Percentiles rank a stretch among this genome's conserved stretches.
Conservation (phyloP, 164 flowering plant genomes). For the Aristolochia californica region DNA sequence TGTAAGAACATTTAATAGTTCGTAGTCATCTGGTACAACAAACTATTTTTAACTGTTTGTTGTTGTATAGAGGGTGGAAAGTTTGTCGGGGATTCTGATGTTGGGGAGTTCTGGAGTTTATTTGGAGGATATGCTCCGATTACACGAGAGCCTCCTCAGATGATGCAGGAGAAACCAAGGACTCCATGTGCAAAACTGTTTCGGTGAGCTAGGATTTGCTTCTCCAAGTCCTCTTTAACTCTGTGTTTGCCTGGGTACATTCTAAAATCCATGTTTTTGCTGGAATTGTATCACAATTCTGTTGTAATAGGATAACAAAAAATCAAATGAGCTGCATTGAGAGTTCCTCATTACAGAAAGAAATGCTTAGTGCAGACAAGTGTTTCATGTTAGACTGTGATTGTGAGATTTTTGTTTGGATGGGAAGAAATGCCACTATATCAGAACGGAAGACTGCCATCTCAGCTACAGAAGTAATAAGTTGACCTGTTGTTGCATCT, state of each 20-base stretch:
- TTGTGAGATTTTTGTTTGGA: slow-evolving; percentile 84
- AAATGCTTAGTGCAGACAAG: slow-evolving; percentile 64
- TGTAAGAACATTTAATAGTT: no score
- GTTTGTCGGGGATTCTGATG: slow-evolving; percentile 94
- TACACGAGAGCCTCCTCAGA: slow-evolving; percentile 60
- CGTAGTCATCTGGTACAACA: no score
- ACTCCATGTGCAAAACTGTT: slow-evolving; percentile 39
- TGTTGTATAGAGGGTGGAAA: slow-evolving; percentile 75
- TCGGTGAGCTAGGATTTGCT: slow-evolving; percentile 24
- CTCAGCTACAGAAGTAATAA: slow-evolving; percentile 71
- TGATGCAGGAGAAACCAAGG: slow-evolving; percentile 36
- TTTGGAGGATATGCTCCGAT: slow-evolving; percentile 99
- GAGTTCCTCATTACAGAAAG: slow-evolving; percentile 45
- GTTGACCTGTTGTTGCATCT: neutral
- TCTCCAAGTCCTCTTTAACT: neutral
- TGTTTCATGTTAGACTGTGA: slow-evolving; percentile 89
- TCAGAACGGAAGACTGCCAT: slow-evolving; percentile 82
- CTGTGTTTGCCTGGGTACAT: neutral
- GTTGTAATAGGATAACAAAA: slow-evolving; percentile 65
- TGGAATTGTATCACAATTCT: slow-evolving; percentile 19
- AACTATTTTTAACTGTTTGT: no score
- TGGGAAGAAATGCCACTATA: slow-evolving; percentile 90
- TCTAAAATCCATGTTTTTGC: neutral
- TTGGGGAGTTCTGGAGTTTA: slow-evolving; percentile 95
- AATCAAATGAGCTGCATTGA: slow-evolving; percentile 31